These are phyloP conservation scores for Calocybe gambosa DNA, from an alignment of 1,284 basidiomycete species.

Conservation along the genomic window DNA sequence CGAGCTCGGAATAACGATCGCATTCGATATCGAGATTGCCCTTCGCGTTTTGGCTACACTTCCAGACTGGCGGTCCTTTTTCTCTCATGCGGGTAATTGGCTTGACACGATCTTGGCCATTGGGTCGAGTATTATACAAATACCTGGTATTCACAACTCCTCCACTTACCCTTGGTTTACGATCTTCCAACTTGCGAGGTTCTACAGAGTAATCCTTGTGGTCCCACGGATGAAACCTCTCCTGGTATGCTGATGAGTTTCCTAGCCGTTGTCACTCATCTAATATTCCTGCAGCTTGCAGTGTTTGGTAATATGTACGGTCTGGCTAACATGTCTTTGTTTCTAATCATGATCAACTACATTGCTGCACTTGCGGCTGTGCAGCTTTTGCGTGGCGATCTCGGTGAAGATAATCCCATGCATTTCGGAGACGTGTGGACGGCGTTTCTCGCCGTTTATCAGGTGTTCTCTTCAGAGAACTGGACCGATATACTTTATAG, in stretches of 20 bases:
- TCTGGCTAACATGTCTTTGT: conserved; percentile 90
- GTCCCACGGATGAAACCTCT: conserved; percentile 82
- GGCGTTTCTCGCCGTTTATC: conserved; percentile 85
- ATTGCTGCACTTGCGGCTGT: conserved; percentile 79
- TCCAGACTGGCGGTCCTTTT: conserved; percentile 82
- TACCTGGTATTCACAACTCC: conserved; percentile 70
- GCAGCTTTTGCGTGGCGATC: conserved; percentile 78
- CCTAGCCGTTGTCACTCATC: conserved; percentile 4
- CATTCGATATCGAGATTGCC: conserved; percentile 87
- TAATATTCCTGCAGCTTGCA: conserved; percentile 48
- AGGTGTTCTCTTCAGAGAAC: conserved; percentile 93
- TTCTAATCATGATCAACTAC: conserved; percentile 87
- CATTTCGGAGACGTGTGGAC: conserved; percentile 91
- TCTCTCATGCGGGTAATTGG: conserved; percentile 64
- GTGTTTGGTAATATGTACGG: conserved; percentile 93
- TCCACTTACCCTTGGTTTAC: conserved; percentile 86
- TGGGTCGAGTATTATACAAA: conserved; percentile 77
- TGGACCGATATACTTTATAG: conserved; percentile 86
- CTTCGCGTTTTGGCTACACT: conserved; percentile 70
- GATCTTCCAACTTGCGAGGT: conserved; percentile 82
- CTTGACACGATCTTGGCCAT: conserved; percentile 83
- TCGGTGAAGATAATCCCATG: conserved; percentile 50
- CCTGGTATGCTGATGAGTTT: conserved; percentile 43
- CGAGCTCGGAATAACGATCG: conserved; percentile 78
- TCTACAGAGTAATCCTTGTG: conserved; percentile 91